These are phyloP conservation scores for Solanum hybrid DNA, from an alignment of 305 asterid species.

Conservation along the genomic window DNA sequence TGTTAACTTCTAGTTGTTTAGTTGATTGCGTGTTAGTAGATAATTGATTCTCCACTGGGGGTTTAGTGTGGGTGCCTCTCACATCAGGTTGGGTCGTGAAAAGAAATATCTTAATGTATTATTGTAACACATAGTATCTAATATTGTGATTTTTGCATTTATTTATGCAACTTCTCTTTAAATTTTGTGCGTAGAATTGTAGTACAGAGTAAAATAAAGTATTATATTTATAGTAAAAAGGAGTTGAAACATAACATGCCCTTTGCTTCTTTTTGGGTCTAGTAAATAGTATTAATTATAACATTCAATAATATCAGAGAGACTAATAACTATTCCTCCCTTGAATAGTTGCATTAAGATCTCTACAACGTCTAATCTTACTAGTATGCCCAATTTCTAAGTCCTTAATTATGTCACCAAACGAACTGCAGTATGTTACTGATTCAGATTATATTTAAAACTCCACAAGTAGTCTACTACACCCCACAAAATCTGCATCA, in stretches of 20 bases:
- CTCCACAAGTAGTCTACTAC: background rate
- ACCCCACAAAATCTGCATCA: background rate
- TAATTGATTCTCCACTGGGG: background rate
- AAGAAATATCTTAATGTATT: background rate
- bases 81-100: background rate
- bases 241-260: background rate
- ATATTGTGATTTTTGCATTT: background rate
- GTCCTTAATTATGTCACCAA: background rate
- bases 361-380: background rate
- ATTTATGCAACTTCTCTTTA: background rate
- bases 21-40: background rate
- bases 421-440: background rate
- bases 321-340: background rate
- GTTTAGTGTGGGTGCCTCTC: background rate
- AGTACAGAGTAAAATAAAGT: background rate
- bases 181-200: background rate
- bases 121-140: background rate
- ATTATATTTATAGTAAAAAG: background rate
- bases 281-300: background rate
- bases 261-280: background rate
- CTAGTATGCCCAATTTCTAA: background rate
- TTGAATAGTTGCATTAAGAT: background rate
- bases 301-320: background rate
- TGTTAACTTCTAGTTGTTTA: background rate
- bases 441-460: background rate